Evolutionary conservation across 306 rosid genomes (phyloP).

Genomic region (Pterocarpus santalinus): DNA sequence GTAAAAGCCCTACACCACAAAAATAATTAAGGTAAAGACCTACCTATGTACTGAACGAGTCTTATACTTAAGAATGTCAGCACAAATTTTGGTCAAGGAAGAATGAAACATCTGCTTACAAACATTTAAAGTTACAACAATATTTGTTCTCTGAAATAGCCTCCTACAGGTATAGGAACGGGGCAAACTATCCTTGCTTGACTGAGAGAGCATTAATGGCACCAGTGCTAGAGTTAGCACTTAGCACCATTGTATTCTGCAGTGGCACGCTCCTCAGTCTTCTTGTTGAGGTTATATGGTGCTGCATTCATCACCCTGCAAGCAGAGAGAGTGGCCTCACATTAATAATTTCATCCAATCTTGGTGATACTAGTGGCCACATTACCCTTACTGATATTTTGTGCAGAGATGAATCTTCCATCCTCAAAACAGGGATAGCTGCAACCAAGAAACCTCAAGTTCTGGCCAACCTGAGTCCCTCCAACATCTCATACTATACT

Average conservation of each 20-base stretch:
- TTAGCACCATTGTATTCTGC: conserved; percentile 66
- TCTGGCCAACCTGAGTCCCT: too few species aligned
- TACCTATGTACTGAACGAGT: conserved; percentile 38
- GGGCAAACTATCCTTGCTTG: conserved; percentile 48
- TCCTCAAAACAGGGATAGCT: too few species aligned
- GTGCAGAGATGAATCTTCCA: too few species aligned
- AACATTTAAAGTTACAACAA: conserved; percentile 50
- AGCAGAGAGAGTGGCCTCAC: conserved; percentile 19
- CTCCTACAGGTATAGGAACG: conserved; percentile 25
- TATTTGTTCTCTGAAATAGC: conserved; percentile 41
- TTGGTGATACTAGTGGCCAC: background rate
- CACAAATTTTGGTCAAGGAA: conserved; percentile 35
- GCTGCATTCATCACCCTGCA: conserved; percentile 84
- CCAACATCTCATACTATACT: too few species aligned
- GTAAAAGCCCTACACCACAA: conserved; percentile 44
- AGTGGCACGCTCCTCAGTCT: conserved; percentile 55
- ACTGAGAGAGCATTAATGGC: conserved; percentile 28
- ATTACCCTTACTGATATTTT: background rate
- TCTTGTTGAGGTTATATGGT: conserved; percentile 74
- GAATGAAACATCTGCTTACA: conserved; percentile 45
- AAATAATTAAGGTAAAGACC: conserved; percentile 25
- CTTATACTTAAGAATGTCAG: conserved; percentile 43
- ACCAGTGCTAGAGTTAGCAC: conserved; percentile 44
- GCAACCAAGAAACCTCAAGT: too few species aligned
- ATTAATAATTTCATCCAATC: conserved; percentile 28